Base-by-base conservation (phyloP, 2,329 filamentous ascomycete genomes). In the Helminthosporium solani region DNA sequence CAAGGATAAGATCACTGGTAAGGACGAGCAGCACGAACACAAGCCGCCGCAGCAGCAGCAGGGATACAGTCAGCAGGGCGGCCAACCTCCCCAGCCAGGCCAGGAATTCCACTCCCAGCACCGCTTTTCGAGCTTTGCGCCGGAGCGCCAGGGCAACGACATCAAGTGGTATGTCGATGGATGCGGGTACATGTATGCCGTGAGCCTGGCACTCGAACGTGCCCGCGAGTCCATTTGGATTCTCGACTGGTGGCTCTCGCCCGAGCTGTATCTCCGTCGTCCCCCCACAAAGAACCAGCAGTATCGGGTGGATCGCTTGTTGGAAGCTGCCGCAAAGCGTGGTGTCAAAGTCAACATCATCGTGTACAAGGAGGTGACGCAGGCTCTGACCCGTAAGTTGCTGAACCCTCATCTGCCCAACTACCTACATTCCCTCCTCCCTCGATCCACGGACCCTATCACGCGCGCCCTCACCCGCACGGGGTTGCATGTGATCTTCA, bases 81-180 rank as follows among this genome's bases (percentile, higher is more conserved):
- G 46, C 25, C 52, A 51, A 31, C 25, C 38, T n/a, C 31, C 55
- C 15, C 58, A 59, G 44, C 60, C 58, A 4, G 60, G 58, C 14
- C 69, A 75, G 49, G 64, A 70, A 42, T 70, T 70, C 44, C 71
- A 77, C 44, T 49, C 54, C 28, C 62, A 77, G 48, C 73, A 82
- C 54, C 75, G 80, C 43, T 83, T 77, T 60, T 70, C 75, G 39
- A 81, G 78, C 48, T 95, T 95, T 73, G 87, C 87, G 1, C 83
- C 87, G 1, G 80, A 85, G 60, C 80, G 87, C 16, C 79, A 81
- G 25, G 86, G 86, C 46, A 85, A 90, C 62, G 75, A 83, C 53
- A 83, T 82, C 52, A 95, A 95, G 75, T 95, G 90, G 88, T 91
- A 87, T 70, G 87, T 94, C 15, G 88, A 94, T 64, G 89, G 86